Base-by-base conservation (phyloP, 257 asterid species). In the Thymus quinquecostatus region DNA sequence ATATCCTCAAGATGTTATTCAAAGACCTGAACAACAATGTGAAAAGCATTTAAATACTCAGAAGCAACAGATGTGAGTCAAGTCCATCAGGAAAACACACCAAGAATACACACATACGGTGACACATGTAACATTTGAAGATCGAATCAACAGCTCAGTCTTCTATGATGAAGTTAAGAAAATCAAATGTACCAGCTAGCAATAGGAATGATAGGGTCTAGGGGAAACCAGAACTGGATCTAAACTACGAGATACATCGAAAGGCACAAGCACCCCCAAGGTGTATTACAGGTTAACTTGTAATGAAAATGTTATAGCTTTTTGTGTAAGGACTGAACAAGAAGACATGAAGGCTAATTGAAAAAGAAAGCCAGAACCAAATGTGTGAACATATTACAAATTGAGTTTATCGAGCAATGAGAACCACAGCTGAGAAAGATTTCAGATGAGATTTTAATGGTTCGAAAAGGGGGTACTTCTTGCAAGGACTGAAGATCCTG, bases 1-100 rank as follows among this genome's bases (percentile, higher is more conserved):
- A 84, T 71, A 92, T 87, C 83, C 96, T 88, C 82, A 91, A 40
- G 75, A 91, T 91, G 85, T 91, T 91, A 66, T 81, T 91, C 80
- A 91, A 76, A 64, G 95, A 91, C 86, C 97, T 91, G 88, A 74
- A 84, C 27, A 73, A 75, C 3, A 64, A 51, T 65, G 53, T 11
- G 60, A 63, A 80, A 44, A 29, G 34, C 43, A 71, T 44, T 34
- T 63, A 12, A 58, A 47, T 4, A 69, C 10, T 38, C 13, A 41
- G 54, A 68, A 60, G 10, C 10, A 28, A 40, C 9, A 12, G 12
- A 10, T 7, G n/a, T 27, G 61, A 2, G 47, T 9, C 70, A 47
- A 11, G 28, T 64, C 12, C 57, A 11, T 29, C 27, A 1, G 30
- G 8, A 30, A 14, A 47, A 11, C 30, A 8, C 27, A 64, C n/a